Evolutionary conservation across 495 filamentous ascomycete species (phyloP).

Genomic region (Neurospora sp.): DNA sequence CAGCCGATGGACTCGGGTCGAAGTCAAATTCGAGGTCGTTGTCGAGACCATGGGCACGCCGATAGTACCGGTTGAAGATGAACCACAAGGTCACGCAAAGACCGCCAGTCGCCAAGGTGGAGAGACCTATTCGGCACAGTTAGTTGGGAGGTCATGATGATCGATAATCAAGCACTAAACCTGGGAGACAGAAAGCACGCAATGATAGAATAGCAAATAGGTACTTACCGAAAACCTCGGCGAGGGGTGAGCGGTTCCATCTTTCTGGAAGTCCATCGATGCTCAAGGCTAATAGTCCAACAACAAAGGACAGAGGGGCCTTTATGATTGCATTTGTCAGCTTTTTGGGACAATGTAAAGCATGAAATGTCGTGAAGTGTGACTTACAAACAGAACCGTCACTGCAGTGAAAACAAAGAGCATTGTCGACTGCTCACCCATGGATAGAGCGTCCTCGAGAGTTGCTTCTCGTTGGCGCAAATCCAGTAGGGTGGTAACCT

Average conservation of each 20-base stretch:
- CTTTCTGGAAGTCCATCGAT: background rate
- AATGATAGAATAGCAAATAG: background rate
- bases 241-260: background rate
- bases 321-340: background rate
- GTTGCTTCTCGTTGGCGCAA: constrained; percentile 3
- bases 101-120: constrained; percentile 2
- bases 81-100: constrained; percentile 3
- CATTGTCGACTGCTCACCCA: constrained; percentile 7
- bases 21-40: background rate
- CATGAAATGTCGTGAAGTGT: background rate
- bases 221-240: constrained; percentile 4
- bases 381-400: constrained; percentile 3
- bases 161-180: background rate
- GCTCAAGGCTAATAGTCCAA: constrained; percentile 1
- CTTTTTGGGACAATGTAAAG: background rate
- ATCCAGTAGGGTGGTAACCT: constrained; percentile 1
- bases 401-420: constrained; percentile 6
- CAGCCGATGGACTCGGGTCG: background rate
- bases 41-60: background rate
- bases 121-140: background rate
- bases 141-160: no score
- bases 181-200: background rate
- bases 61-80: constrained; percentile 1
- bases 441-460: constrained; percentile 2
- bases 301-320: constrained; percentile 7